Evolutionary conservation across 495 filamentous ascomycete species (phyloP).

Genomic region (Bombardia bombarda): DNA sequence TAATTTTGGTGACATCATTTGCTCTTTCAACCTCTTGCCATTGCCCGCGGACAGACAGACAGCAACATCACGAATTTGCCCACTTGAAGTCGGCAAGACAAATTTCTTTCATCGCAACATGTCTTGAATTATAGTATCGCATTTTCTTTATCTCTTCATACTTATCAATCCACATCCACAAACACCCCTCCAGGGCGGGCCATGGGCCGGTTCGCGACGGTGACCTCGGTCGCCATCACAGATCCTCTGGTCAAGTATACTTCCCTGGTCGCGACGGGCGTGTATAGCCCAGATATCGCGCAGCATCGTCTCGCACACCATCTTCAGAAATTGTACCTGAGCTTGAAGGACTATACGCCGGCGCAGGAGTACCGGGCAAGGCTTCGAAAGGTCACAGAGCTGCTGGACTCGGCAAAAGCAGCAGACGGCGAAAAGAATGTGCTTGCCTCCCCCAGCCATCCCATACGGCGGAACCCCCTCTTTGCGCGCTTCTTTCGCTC

Average conservation of each 20-base stretch:
- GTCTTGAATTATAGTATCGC: too few species aligned
- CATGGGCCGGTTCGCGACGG: slow-evolving; percentile 26
- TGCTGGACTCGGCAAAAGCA: slow-evolving; percentile 26
- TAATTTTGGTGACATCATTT: too few species aligned
- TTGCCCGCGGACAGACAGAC: too few species aligned
- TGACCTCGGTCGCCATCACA: slow-evolving; percentile 52
- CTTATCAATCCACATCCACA: too few species aligned
- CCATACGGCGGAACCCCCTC: slow-evolving; percentile 42
- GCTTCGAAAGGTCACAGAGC: slow-evolving; percentile 41
- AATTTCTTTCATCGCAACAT: too few species aligned
- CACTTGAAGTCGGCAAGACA: too few species aligned
- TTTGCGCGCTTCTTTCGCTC: slow-evolving; percentile 35
- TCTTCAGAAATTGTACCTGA: slow-evolving; percentile 58
- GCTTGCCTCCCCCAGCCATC: slow-evolving; percentile 36
- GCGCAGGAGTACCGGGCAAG: slow-evolving; percentile 50
- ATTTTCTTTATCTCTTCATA: too few species aligned
- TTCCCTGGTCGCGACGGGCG: slow-evolving; percentile 49
- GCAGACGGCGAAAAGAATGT: slow-evolving; percentile 7
- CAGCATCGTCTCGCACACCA: slow-evolving; percentile 61
- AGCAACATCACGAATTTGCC: too few species aligned
- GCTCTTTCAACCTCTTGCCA: too few species aligned
- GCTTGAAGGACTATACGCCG: slow-evolving; percentile 61
- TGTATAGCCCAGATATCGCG: slow-evolving; percentile 53
- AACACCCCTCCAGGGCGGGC: not conserved
- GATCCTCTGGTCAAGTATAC: slow-evolving; percentile 65